Percentiles rank a stretch among this genome's conserved stretches.
These are phyloP conservation scores for Monilinia fructicola DNA, from an alignment of 2,329 filamentous ascomycete genomes.

Conservation along the genomic window DNA sequence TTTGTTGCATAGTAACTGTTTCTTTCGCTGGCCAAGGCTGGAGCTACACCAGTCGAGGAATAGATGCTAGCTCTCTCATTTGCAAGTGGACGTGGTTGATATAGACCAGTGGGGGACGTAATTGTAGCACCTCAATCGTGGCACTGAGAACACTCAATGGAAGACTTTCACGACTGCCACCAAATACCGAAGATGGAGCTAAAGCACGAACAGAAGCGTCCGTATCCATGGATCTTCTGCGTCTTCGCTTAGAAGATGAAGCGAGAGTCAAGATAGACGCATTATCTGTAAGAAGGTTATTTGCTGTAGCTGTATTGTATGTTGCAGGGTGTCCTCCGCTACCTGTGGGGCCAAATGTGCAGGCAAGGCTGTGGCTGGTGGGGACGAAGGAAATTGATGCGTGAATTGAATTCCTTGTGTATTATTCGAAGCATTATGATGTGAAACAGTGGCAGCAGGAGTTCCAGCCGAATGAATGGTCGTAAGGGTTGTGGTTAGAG, in stretches of 20 bases:
- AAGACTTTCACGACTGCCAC: constrained; percentile 75
- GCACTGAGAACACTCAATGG: constrained; percentile 76
- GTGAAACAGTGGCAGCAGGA: constrained; percentile 46
- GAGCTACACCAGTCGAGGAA: constrained; percentile 67
- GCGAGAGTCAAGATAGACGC: constrained; percentile 83
- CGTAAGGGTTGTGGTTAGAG: constrained; percentile 78
- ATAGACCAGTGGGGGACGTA: constrained; percentile 47
- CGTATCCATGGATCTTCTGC: constrained; percentile 78
- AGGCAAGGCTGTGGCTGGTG: constrained; percentile 71
- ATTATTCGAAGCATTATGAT: constrained; percentile 40
- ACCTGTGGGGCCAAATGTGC: constrained; percentile 60
- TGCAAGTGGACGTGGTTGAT: constrained; percentile 49
- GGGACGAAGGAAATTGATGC: constrained; percentile 62
- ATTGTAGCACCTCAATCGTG: constrained; percentile 59
- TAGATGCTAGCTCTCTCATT: constrained; percentile 79
- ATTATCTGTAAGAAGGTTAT: constrained; percentile 80
- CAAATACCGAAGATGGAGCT: constrained; percentile 80
- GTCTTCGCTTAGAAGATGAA: constrained; percentile 75
- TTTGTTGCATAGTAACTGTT: constrained; percentile 74
- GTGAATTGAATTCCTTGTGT: constrained; percentile 55
- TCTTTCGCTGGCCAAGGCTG: constrained; percentile 69
- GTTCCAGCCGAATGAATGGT: constrained; percentile 77
- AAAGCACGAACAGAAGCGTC: constrained; percentile 82
- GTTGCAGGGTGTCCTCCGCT: constrained; percentile 61
- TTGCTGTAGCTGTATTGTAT: constrained; percentile 75